Evolutionary conservation across 2,329 filamentous ascomycete species (phyloP), one percentile per base, ranked within the genome.

Genomic region (Xylariaceae sp.): DNA sequence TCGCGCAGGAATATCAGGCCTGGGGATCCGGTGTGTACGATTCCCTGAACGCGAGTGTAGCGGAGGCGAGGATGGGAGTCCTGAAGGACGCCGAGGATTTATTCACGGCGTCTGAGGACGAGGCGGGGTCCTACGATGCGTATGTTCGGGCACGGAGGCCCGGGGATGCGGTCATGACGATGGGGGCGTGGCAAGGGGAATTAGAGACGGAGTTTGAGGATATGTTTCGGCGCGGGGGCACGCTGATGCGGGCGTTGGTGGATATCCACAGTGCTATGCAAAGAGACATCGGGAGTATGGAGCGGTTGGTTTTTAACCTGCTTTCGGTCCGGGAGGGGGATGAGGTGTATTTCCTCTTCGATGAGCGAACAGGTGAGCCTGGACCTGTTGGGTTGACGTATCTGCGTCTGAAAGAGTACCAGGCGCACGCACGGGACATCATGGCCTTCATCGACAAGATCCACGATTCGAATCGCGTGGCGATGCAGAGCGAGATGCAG

Each of bases 261-360:
- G 13, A 30, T 7, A 15, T 60, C 7, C 53, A 67, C 10, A 45
- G 51, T 3, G 0, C 37, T 2, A 48, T 66, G 39, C 56, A 60
- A 34, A 1, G 30, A 0, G 69, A 71, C 1, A 17, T 70, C 23
- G 51, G 47, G 1, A 35, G 53, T 7, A 7, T 69, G 49, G 58
- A 71, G 57, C 60, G 59, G 3, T 60, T 70, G 56, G 34, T 68
- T 1, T 64, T 68, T n/a, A 62, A 67, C 13, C 67, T 55, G 6
- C 37, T 42, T 2, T 42, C 37, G 3, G 9, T 42, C 54, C 13
- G 56, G 66, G 17, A 58, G n/a, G 8, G 1, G 57, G 2, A 37
- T 54, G 17, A 30, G 23, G 23, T 30, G 3, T 30, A 30, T 5
- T 13, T 37, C 4, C n/a, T n/a, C 5, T 13, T 4, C 2, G 13